Base-by-base conservation (phyloP, 2,329 filamentous ascomycete genomes). In the Pyrenochaeta sp. region DNA sequence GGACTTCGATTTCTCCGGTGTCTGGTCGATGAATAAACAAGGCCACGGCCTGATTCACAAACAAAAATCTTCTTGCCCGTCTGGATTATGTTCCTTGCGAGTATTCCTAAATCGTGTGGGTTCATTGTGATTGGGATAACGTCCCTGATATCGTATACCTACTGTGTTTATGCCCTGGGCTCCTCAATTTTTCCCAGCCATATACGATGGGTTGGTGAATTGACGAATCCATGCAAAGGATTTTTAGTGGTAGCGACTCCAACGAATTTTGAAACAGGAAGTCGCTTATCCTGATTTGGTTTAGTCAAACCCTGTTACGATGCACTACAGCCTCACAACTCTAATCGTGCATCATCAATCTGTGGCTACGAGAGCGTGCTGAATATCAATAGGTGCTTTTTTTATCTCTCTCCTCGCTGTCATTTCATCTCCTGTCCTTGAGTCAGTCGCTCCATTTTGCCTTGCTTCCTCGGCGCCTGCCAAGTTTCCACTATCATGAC, bases 1-100 rank as follows among this genome's bases (percentile, higher is more conserved):
- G 71, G 68, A 68, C 68, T 69, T 72, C 66, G 63, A 69, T 68
- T 74, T 71, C 60, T 69, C 63, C 63, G 68, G 71, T 73, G 71
- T 75, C 69, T 69, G 69, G 69, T 73, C 70, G 56, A 65, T 64
- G 61, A 73, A 71, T 61, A 68, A 65, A 68, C 58, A 64, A 61
- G 70, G 70, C 66, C 61, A 72, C 54, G 61, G 67, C 66, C 70
- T 72, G 56, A 63, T 71, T 68, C 66, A 63, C 64, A 66, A 67
- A 47, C 46, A 51, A 39, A 11, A 35, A 45, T 29, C 29, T 30
- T 39, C 15, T 23, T 39, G 17, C 11, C 12, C 20, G 10, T 20
- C 2, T 20, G 6, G 14, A 23, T 10, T 4, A 21, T 48, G 32
- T 23, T 39, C 32, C 17, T 12, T 15, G 31, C 23, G 4, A 27